phyloP scores from a whole-genome alignment of 345 rosid genomes.

The Acer campestre region DNA sequence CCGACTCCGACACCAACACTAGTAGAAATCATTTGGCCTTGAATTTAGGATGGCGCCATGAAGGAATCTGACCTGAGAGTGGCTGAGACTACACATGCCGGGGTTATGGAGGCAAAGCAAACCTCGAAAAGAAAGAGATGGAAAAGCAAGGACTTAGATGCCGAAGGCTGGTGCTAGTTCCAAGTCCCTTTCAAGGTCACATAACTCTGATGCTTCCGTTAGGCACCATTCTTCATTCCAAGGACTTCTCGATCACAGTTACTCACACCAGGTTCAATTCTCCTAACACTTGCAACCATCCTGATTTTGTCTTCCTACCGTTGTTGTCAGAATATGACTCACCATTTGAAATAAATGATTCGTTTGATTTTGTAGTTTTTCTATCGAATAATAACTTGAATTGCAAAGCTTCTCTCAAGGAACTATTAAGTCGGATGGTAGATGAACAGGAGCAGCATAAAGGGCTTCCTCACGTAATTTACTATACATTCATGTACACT shows the following conservation, averaged over 20 bases:
- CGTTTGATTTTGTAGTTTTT: conserved; percentile 21
- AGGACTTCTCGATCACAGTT: not conserved
- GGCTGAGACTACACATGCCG: too few species aligned
- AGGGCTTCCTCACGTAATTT: too few species aligned
- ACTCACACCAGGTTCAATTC: not conserved
- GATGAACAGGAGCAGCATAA: not conserved
- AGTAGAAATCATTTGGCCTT: too few species aligned
- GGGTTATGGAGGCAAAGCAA: too few species aligned
- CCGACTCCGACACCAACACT: too few species aligned
- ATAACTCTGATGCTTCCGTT: conserved; percentile 22
- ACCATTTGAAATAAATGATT: not conserved
- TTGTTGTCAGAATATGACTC: not conserved
- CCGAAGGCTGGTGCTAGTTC: too few species aligned
- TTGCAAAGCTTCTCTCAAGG: conserved; percentile 28
- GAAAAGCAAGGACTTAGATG: too few species aligned
- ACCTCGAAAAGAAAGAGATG: too few species aligned
- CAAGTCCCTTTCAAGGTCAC: too few species aligned
- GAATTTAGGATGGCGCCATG: too few species aligned
- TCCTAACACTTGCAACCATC: not conserved
- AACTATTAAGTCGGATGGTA: not conserved
- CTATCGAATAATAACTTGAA: conserved; percentile 33
- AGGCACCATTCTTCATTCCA: conserved; percentile 5
- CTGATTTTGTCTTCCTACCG: not conserved
- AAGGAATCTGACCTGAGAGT: too few species aligned
- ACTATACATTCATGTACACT: too few species aligned